phyloP scores from a whole-genome alignment of 768 basidiomycete genomes.

The Polyporus arcularius region DNA sequence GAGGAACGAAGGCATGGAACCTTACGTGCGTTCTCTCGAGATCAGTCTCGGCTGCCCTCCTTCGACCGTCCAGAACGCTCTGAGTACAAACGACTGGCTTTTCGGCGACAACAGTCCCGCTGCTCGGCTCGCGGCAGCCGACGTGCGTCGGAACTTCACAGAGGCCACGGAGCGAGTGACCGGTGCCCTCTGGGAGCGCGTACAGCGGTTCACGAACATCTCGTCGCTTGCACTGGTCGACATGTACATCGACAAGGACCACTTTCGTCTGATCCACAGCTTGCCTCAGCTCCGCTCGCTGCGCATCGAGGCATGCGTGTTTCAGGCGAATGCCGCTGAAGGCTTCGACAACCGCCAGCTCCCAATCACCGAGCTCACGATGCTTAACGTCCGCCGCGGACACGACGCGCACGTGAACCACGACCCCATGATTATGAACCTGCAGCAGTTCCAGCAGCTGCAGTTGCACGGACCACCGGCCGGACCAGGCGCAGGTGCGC shows the following conservation, averaged over 20 bases:
- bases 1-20: conserved; percentile 14
- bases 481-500: not conserved
- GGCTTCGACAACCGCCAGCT: conserved; percentile 32
- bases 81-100: too few relatives aligned
- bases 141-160: not conserved
- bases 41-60: conserved; percentile 23
- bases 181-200: conserved; percentile 19
- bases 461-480: too few relatives aligned
- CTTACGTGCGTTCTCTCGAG: conserved; percentile 21
- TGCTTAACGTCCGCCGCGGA: conserved; percentile 38
- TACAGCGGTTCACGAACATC: conserved; percentile 37
- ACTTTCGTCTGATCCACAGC: conserved; percentile 38
- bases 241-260: conserved; percentile 37
- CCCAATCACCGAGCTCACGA: conserved; percentile 44
- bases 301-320: conserved; percentile 42
- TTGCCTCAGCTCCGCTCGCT: conserved; percentile 41
- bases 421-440: not conserved
- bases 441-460: not conserved
- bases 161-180: conserved; percentile 20
- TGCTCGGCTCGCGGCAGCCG: too few relatives aligned
- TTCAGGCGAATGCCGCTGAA: conserved; percentile 22
- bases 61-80: not conserved
- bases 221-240: conserved; percentile 38
- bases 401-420: conserved; percentile 1
- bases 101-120: not conserved